phyloP scores from a whole-genome alignment of 2,329 filamentous ascomycete genomes.

The Fusarium cicatricum region DNA sequence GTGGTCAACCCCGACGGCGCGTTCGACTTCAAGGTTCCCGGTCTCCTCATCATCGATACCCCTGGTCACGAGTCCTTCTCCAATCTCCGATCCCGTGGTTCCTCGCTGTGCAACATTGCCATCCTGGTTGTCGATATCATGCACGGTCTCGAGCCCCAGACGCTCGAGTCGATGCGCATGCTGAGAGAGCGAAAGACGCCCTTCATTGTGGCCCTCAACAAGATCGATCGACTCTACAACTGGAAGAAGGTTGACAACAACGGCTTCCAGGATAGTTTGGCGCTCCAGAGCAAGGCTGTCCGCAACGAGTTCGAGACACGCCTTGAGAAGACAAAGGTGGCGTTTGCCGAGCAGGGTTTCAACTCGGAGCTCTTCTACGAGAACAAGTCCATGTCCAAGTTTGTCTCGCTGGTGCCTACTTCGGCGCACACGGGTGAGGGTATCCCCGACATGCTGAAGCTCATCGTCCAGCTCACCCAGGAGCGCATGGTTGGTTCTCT shows the following conservation, averaged over 20 bases:
- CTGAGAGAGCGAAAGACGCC: conserved; percentile 94
- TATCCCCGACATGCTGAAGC: conserved; percentile 98
- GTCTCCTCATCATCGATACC: conserved; percentile 95
- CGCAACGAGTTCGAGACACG: conserved; percentile 95
- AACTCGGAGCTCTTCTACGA: conserved; percentile 97
- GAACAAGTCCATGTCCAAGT: conserved; percentile 96
- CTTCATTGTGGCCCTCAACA: conserved; percentile 98
- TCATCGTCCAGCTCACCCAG: conserved; percentile 90
- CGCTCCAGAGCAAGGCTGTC: conserved; percentile 89
- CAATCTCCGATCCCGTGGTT: conserved; percentile 94
- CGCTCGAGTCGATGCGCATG: conserved; percentile 94
- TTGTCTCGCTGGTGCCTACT: conserved; percentile 95
- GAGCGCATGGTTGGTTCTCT: conserved; percentile 96
- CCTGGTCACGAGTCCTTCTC: conserved; percentile 99
- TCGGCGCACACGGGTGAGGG: conserved; percentile 99
- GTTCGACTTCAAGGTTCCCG: conserved; percentile 98
- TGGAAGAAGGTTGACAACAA: conserved; percentile 99
- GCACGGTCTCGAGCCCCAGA: conserved; percentile 98
- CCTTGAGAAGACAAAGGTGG: conserved; percentile 88
- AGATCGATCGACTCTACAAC: conserved; percentile 98
- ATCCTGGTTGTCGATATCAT: conserved; percentile 99
- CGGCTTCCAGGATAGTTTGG: conserved; percentile 92
- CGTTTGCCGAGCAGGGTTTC: conserved; percentile 96
- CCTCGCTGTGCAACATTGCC: conserved; percentile 98
- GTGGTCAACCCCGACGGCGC: conserved; percentile 90